Conservation (phyloP, 2,329 filamentous ascomycete genomes). For the Clonostachys sp. region DNA sequence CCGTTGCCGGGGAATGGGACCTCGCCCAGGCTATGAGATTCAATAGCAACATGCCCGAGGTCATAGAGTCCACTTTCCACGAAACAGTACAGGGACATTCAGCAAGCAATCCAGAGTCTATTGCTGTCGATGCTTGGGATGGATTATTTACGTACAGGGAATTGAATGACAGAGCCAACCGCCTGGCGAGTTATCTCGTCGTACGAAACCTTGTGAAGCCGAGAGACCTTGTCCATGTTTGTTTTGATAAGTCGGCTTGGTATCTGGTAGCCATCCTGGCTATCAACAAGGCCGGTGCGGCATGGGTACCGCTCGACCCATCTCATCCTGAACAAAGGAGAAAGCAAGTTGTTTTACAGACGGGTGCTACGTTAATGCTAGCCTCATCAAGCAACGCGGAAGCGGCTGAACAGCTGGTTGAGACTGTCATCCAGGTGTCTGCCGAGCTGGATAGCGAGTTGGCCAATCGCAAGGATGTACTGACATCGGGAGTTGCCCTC, state of each 20-base stretch:
- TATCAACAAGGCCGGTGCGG: slow-evolving; percentile 5
- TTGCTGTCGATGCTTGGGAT: slow-evolving; percentile 35
- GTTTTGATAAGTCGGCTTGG: slow-evolving; percentile 5
- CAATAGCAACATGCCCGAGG: slow-evolving; percentile 1
- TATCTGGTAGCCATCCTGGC: slow-evolving; percentile 2
- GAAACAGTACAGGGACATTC: slow-evolving; percentile 28
- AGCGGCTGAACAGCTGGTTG: neutral
- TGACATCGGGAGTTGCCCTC: slow-evolving; percentile 11
- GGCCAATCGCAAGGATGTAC: slow-evolving; percentile 20
- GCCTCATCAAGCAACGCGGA: slow-evolving; percentile 1
- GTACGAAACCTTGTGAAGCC: neutral
- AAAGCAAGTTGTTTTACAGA: neutral
- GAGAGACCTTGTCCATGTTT: slow-evolving; percentile 1
- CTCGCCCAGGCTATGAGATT: neutral
- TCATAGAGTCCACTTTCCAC: slow-evolving; percentile 23
- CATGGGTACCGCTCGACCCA: slow-evolving; percentile 4
- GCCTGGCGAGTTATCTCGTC: slow-evolving; percentile 6
- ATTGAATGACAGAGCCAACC: slow-evolving; percentile 10
- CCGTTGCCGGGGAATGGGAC: slow-evolving; percentile 1
- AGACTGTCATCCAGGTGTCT: slow-evolving; percentile 1
- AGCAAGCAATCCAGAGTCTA: slow-evolving; percentile 14
- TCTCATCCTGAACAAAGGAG: neutral
- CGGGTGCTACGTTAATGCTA: neutral
- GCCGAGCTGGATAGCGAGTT: neutral
- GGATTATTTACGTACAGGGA: slow-evolving; percentile 30